A percentile compares a stretch with the other conserved stretches of the same genome.
Conservation (phyloP, 2,329 filamentous ascomycete genomes). For the Pezicula radicicola region DNA sequence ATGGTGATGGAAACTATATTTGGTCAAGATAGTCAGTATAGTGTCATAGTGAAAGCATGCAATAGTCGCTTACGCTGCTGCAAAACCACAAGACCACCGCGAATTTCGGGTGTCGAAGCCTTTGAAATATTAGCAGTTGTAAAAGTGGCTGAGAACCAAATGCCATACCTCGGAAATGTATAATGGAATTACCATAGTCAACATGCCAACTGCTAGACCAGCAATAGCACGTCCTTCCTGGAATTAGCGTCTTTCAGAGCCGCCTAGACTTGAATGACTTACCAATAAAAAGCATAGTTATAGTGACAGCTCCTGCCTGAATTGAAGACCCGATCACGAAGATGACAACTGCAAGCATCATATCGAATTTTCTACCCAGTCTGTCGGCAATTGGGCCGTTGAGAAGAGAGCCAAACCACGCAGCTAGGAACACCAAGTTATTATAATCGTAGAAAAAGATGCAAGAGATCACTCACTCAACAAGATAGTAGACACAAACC, state of each 20-base stretch:
- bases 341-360: slow-evolving; percentile 27
- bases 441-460: neutral
- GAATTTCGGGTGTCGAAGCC: slow-evolving; percentile 24
- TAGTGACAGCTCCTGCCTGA: slow-evolving; percentile 28
- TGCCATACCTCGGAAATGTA: slow-evolving; percentile 31
- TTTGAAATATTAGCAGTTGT: neutral
- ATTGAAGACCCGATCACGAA: slow-evolving; percentile 28
- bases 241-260: neutral
- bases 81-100: slow-evolving; percentile 24
- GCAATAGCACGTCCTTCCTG: slow-evolving; percentile 39
- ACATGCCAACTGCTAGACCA: slow-evolving; percentile 44
- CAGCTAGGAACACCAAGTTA: slow-evolving; percentile 26
- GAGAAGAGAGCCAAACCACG: slow-evolving; percentile 46
- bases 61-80: slow-evolving; percentile 19
- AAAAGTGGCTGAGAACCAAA: neutral
- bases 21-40: neutral
- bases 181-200: slow-evolving; percentile 43
- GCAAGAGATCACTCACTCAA: slow-evolving; percentile 37
- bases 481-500: slow-evolving; percentile 48
- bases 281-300: slow-evolving; percentile 42
- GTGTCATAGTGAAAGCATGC: slow-evolving; percentile 6
- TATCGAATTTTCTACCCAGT: slow-evolving; percentile 27
- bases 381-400: slow-evolving; percentile 33
- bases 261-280: neutral
- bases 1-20: slow-evolving; percentile 16